Conservation (phyloP, 148 eudicot genomes). For the Diospyros lotus region DNA sequence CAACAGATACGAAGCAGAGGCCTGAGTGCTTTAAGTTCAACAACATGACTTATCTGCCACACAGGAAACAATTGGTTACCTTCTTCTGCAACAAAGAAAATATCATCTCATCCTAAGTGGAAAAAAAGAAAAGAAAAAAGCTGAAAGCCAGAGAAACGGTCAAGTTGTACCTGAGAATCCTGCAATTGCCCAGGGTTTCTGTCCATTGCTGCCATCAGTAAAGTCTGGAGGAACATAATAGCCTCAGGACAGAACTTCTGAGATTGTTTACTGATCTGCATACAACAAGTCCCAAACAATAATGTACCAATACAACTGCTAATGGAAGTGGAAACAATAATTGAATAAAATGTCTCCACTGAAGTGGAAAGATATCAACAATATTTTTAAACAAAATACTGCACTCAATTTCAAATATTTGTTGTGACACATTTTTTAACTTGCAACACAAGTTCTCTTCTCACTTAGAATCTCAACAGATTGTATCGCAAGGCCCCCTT, state of each 20-base stretch:
- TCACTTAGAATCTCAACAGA: neutral
- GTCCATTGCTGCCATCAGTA: conserved; percentile 58
- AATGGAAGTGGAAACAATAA: neutral
- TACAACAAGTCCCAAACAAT: neutral
- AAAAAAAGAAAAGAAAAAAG: too few relatives aligned
- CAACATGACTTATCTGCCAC: conserved; percentile 45
- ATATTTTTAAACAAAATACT: neutral
- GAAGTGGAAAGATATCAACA: neutral
- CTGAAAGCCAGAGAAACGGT: neutral
- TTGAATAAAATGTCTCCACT: neutral
- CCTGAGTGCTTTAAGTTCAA: conserved; percentile 52
- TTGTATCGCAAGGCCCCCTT: neutral
- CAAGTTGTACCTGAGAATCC: conserved; percentile 51
- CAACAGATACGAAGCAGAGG: conserved; percentile 49
- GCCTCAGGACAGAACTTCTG: conserved; percentile 88
- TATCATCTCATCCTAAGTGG: neutral
- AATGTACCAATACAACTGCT: neutral
- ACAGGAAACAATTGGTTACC: conserved; percentile 7
- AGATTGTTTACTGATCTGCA: conserved; percentile 68
- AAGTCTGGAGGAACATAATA: conserved; percentile 50
- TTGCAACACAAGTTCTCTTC: neutral
- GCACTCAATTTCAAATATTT: neutral
- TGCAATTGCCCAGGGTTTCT: conserved; percentile 27
- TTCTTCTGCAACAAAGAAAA: conserved; percentile 5
- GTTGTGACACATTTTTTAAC: neutral